phyloP scores from a whole-genome alignment of 768 basidiomycete genomes.

The Lentinula guzmanii region DNA sequence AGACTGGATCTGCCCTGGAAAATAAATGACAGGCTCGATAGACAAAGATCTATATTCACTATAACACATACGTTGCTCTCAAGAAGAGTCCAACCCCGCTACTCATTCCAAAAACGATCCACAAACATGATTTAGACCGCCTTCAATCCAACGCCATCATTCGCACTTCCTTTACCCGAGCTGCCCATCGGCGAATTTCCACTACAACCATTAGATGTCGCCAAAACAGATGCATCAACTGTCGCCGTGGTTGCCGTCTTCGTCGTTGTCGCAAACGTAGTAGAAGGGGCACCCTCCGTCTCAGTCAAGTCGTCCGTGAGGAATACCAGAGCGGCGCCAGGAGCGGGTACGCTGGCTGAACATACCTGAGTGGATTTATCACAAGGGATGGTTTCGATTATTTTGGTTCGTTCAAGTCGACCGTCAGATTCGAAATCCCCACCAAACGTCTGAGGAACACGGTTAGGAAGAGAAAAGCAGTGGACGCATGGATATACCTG shows the following conservation, averaged over 20 bases:
- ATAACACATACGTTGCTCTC: background rate
- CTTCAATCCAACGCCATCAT: background rate
- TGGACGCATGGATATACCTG: slow-evolving; percentile 30
- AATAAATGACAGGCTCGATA: background rate
- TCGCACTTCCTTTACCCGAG: slow-evolving; percentile 14
- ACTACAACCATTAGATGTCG: slow-evolving; percentile 57
- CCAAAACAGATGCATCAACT: slow-evolving; percentile 46
- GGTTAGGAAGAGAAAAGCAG: too few relatives aligned
- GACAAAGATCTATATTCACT: background rate
- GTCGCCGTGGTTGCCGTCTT: slow-evolving; percentile 45
- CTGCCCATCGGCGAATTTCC: slow-evolving; percentile 14
- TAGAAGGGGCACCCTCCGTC: slow-evolving; percentile 25
- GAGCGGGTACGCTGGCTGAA: slow-evolving; percentile 57
- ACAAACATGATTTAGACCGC: background rate
- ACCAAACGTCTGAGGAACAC: slow-evolving; percentile 28
- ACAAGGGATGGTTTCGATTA: slow-evolving; percentile 53
- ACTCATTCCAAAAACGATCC: background rate
- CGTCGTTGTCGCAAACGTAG: slow-evolving; percentile 48
- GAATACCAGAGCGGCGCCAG: slow-evolving; percentile 68
- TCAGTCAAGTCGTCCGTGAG: slow-evolving; percentile 31
- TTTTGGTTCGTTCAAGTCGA: slow-evolving; percentile 42
- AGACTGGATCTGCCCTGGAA: background rate
- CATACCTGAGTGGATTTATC: slow-evolving; percentile 46
- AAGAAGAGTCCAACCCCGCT: background rate
- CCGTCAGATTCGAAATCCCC: slow-evolving; percentile 61